phyloP scores from a whole-genome alignment of 2,329 filamentous ascomycete species.

The Pseudogymnoascus sp. region DNA sequence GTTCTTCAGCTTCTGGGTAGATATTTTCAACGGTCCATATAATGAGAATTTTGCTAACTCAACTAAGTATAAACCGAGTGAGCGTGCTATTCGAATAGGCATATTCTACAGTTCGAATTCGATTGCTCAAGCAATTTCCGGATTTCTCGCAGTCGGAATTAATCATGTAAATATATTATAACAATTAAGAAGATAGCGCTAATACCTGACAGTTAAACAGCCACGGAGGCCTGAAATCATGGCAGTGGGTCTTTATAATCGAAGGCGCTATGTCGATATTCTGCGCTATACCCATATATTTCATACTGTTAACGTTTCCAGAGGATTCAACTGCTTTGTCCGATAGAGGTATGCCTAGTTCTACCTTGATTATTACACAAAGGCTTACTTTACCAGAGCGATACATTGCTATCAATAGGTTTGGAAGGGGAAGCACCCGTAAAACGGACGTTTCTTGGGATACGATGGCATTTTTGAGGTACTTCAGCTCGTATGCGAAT shows the following conservation, averaged over 20 bases:
- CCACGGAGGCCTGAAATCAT: conserved; percentile 9
- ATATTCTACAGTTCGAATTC: conserved; percentile 20
- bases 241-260: conserved; percentile 17
- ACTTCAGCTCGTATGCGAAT: not conserved
- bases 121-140: conserved; percentile 17
- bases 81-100: conserved; percentile 19
- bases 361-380: not conserved
- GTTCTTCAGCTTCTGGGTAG: conserved; percentile 21
- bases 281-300: conserved; percentile 15
- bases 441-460: conserved; percentile 18
- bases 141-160: conserved; percentile 19
- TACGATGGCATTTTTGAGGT: conserved; percentile 15
- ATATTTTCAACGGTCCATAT: not conserved
- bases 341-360: conserved; percentile 11
- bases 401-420: conserved; percentile 19
- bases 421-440: conserved; percentile 17
- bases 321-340: conserved; percentile 16
- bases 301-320: conserved; percentile 20
- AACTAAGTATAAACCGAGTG: conserved; percentile 19
- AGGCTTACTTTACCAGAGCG: conserved; percentile 11
- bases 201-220: conserved; percentile 5
- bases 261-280: conserved; percentile 14
- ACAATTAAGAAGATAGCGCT: not conserved
- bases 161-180: conserved; percentile 8
- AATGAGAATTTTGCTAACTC: not conserved